A percentile compares a stretch with the other conserved stretches of the same genome.
phyloP scores from a whole-genome alignment of 805 yeast genomes.

The Suhomyces canberraensis region DNA sequence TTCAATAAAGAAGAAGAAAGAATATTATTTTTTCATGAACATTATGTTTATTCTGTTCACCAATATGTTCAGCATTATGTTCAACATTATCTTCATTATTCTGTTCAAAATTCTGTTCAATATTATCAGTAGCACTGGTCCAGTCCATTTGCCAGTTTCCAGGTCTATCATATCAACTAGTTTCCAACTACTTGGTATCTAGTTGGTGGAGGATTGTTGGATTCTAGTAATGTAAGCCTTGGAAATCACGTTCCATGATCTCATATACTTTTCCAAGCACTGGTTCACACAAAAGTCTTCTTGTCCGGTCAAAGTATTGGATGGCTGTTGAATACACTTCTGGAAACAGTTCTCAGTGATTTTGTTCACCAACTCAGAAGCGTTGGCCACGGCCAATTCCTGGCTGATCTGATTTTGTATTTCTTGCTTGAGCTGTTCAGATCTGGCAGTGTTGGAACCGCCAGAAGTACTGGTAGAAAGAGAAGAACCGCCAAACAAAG shows the following conservation, averaged over 20 bases:
- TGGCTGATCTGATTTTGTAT: conserved; percentile 69
- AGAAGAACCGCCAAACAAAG: conserved; percentile 13
- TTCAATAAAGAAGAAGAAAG: no score
- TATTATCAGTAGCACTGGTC: no score
- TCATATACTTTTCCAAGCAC: conserved; percentile 85
- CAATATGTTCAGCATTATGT: no score
- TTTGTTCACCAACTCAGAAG: conserved; percentile 80
- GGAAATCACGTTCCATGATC: conserved; percentile 85
- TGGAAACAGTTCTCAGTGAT: conserved; percentile 85
- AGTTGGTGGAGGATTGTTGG: conserved; percentile 42
- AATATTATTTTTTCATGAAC: no score
- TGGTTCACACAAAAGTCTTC: conserved; percentile 70
- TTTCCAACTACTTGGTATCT: no score
- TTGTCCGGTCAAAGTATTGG: conserved; percentile 40
- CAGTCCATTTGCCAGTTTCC: no score
- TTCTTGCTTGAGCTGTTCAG: conserved; percentile 54
- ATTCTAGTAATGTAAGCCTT: conserved; percentile 73
- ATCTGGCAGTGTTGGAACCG: conserved; percentile 8
- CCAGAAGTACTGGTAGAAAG: conserved; percentile 5
- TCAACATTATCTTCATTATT: no score
- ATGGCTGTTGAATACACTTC: conserved; percentile 68
- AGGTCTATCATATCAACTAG: no score
- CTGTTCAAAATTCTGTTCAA: no score
- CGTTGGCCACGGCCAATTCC: conserved; percentile 89
- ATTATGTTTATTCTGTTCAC: no score